These are phyloP conservation scores for Penicillium sp. DNA, from an alignment of 2,329 filamentous ascomycete species.

Conservation along the genomic window DNA sequence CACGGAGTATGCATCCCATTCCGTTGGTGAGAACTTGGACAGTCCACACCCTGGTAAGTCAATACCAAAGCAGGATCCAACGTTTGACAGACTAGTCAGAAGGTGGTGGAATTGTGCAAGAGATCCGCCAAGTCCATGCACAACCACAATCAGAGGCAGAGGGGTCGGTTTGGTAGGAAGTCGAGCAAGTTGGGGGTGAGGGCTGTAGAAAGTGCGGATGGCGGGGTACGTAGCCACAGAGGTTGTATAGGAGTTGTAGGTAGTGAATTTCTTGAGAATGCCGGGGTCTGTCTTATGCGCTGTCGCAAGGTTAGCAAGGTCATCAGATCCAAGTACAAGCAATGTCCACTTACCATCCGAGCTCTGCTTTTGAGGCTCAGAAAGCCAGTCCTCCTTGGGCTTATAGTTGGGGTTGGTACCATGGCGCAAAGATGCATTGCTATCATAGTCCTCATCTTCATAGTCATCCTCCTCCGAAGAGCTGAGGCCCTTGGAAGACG, in stretches of 20 bases:
- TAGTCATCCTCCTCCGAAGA: slow-evolving; percentile 42
- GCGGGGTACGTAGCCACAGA: slow-evolving; percentile 68
- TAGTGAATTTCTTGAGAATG: slow-evolving; percentile 76
- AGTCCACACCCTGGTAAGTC: slow-evolving; percentile 89
- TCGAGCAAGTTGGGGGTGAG: slow-evolving; percentile 79
- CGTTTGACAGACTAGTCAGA: slow-evolving; percentile 76
- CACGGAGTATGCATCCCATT: slow-evolving; percentile 77
- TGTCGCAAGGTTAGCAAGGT: slow-evolving; percentile 19
- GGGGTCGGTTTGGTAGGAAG: slow-evolving; percentile 72
- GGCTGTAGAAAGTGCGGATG: slow-evolving; percentile 80
- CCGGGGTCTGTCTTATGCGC: slow-evolving; percentile 66
- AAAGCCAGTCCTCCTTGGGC: slow-evolving; percentile 22
- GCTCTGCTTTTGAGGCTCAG: slow-evolving; percentile 29
- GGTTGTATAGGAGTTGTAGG: slow-evolving; percentile 71
- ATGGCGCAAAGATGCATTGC: slow-evolving; percentile 33
- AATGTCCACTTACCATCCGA: slow-evolving; percentile 30
- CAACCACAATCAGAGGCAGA: slow-evolving; percentile 82
- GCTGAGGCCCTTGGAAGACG: slow-evolving; percentile 30
- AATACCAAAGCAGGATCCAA: slow-evolving; percentile 81
- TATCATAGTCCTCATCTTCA: slow-evolving; percentile 39
- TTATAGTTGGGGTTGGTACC: slow-evolving; percentile 23
- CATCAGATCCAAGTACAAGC: background rate
- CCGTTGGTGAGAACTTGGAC: slow-evolving; percentile 69
- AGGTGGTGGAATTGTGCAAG: slow-evolving; percentile 83
- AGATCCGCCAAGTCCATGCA: slow-evolving; percentile 92